Conservation (phyloP, 1,139 yeast genomes). For the Zygotorulaspora mrakii region DNA sequence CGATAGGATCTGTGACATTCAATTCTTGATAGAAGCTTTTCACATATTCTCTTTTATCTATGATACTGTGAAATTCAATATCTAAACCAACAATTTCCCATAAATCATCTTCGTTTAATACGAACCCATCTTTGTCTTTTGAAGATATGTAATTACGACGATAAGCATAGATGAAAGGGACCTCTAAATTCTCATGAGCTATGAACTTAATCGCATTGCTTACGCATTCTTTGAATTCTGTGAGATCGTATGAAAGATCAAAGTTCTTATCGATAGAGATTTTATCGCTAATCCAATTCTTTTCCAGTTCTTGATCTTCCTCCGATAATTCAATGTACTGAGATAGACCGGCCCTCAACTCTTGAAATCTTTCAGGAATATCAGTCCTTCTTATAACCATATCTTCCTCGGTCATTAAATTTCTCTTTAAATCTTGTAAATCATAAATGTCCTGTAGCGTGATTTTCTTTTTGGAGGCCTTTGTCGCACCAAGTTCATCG, state of each 20-base stretch:
- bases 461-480: constrained; percentile 45
- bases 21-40: constrained; percentile 55
- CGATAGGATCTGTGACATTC: constrained; percentile 55
- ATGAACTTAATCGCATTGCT: constrained; percentile 75
- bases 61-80: constrained; percentile 80
- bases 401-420: constrained; percentile 90
- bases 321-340: constrained; percentile 61
- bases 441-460: constrained; percentile 88
- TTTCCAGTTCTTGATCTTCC: constrained; percentile 67
- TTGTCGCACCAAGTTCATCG: constrained; percentile 43
- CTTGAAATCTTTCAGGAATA: constrained; percentile 89
- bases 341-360: constrained; percentile 58
- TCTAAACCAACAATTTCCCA: constrained; percentile 90
- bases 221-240: constrained; percentile 68
- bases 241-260: constrained; percentile 45
- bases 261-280: constrained; percentile 50
- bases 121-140: constrained; percentile 52
- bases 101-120: constrained; percentile 75
- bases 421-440: constrained; percentile 84
- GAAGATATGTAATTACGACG: constrained; percentile 73
- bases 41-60: constrained; percentile 69
- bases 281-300: constrained; percentile 69
- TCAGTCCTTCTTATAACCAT: constrained; percentile 82
- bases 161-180: constrained; percentile 95
- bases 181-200: constrained; percentile 76